These are phyloP conservation scores for Microsporum canis DNA, from an alignment of 2,329 filamentous ascomycete species.

Conservation along the genomic window DNA sequence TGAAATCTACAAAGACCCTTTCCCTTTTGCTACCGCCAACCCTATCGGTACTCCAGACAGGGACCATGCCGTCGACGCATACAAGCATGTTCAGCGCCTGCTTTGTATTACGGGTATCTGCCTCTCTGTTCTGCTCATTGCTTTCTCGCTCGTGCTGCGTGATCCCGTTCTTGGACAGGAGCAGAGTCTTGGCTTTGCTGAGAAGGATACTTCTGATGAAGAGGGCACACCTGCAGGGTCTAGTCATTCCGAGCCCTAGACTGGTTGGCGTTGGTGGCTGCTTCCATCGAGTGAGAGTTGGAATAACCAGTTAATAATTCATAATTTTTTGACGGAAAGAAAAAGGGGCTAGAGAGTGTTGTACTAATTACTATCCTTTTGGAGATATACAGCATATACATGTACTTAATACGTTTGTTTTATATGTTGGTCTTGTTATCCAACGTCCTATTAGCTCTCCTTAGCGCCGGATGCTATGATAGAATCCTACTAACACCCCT, in stretches of 20 bases:
- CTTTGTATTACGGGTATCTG: conserved; percentile 43
- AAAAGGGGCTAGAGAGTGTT: too few species aligned
- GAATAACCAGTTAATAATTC: too few species aligned
- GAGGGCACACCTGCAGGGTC: conserved; percentile 1
- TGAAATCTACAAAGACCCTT: conserved; percentile 33
- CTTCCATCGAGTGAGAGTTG: too few species aligned
- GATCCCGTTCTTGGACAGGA: conserved; percentile 37
- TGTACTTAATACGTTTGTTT: too few species aligned
- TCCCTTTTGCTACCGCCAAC: conserved; percentile 27
- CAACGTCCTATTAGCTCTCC: too few species aligned
- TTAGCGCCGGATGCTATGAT: too few species aligned
- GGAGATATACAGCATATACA: too few species aligned
- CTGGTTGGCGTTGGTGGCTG: not conserved
- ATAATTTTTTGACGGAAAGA: too few species aligned
- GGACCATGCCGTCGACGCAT: conserved; percentile 35
- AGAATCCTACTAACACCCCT: too few species aligned
- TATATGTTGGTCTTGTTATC: too few species aligned
- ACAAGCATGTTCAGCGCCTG: conserved; percentile 37
- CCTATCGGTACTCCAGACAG: conserved; percentile 37
- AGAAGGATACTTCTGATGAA: conserved; percentile 17
- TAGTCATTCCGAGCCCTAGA: not conserved
- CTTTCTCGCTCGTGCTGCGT: conserved; percentile 36
- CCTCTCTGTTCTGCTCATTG: conserved; percentile 37
- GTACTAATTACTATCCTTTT: too few species aligned
- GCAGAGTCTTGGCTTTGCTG: conserved; percentile 37